phyloP scores from a whole-genome alignment of 345 rosid genomes.

The Eucalyptus polybractea region DNA sequence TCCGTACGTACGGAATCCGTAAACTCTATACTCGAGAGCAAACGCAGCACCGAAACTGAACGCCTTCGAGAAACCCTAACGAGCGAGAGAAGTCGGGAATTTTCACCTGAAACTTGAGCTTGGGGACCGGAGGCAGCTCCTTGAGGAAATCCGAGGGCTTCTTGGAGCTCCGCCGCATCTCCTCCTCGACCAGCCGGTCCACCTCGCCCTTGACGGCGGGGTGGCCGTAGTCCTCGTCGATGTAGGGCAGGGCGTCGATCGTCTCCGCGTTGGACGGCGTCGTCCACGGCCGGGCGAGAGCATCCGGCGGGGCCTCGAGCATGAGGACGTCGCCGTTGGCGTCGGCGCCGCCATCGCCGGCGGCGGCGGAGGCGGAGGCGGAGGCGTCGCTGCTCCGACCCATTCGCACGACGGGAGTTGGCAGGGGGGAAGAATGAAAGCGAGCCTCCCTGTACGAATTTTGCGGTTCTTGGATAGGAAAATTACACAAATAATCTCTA shows the following conservation, averaged over 20 bases:
- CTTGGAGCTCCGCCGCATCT: conserved; percentile 88
- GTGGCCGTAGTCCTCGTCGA: conserved; percentile 82
- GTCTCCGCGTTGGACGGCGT: conserved; percentile 47
- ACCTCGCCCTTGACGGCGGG: conserved; percentile 71
- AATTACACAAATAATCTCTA: no score
- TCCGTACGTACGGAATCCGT: neutral
- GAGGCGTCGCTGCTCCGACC: neutral
- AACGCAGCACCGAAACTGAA: neutral
- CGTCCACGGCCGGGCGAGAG: conserved; percentile 60
- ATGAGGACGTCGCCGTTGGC: conserved; percentile 49
- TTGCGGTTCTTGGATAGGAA: neutral
- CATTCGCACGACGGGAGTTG: neutral
- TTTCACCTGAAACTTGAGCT: conserved; percentile 56
- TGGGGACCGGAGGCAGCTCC: conserved; percentile 65
- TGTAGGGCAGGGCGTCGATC: conserved; percentile 91
- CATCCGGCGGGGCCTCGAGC: conserved; percentile 45
- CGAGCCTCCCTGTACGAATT: neutral
- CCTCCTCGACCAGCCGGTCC: conserved; percentile 84
- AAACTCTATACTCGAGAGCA: neutral
- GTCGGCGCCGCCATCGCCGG: conserved; percentile 7
- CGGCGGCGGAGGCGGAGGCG: neutral
- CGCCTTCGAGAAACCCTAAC: neutral
- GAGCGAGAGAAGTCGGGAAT: neutral
- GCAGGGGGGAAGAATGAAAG: neutral
- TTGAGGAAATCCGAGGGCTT: conserved; percentile 85